Base-by-base conservation (phyloP, 2,329 filamentous ascomycete species). In the Botrytis galanthina region DNA sequence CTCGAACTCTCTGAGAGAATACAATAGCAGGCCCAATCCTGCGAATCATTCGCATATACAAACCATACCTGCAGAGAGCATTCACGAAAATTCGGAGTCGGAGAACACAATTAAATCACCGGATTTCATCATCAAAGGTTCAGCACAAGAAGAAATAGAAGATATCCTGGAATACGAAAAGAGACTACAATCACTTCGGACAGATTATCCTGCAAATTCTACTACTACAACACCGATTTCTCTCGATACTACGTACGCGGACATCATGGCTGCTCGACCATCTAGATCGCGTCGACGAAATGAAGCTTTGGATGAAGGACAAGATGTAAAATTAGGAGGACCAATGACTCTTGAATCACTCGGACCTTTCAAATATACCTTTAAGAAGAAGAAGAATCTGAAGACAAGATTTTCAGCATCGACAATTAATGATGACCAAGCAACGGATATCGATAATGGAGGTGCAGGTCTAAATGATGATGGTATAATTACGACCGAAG, bases 291-390 rank as follows among this genome's bases (percentile, higher is more conserved):
- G 72, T 63, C 72, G 72, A 29, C 48, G 51, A 32, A 71, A 71
- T 57, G 61, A 54, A 42, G 51, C n/a, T 4, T 35, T 73, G 20
- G 61, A 73, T 39, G 57, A 73, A 4, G 62, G 57, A 4, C 29
- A 37, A n/a, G 74, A 73, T n/a, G 35, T 73, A 42, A 71, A 12
- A 26, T 39, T 75, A 32, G 46, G 60, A 37, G 72, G 72, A 26
- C 74, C 74, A 5, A 68, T 75, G 72, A 73, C 60, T 60, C 57
- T 75, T 29, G 74, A 67, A 59, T 75, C 74, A 51, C 61, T 75
- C 20, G 74, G 74, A 4, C 60, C 74, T 35, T 75, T 75, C 68
- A 75, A 70, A 64, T 75, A 75, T 44, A 75, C 74, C 5, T 73
- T 75, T 37, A 75, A 69, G 29, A 74, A 73, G 46, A 73, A 73